phyloP scores from a whole-genome alignment of 805 yeast species.

The Naumovozyma dairenensis region DNA sequence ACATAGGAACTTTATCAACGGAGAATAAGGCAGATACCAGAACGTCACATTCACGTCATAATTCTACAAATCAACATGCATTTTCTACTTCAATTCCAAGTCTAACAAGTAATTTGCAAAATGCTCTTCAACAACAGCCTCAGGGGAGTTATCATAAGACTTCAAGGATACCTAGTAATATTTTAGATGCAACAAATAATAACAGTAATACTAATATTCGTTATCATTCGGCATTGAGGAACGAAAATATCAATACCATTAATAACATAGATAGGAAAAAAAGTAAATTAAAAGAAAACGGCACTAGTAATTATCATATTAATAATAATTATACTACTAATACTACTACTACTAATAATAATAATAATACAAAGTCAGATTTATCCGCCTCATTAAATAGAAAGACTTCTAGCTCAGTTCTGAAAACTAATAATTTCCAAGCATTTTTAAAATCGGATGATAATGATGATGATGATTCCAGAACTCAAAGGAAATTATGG shows the following conservation, averaged over 20 bases:
- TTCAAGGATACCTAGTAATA: no score
- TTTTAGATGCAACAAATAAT: slow-evolving; percentile 2
- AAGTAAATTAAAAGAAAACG: no score
- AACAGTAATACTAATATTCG: neutral
- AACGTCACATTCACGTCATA: no score
- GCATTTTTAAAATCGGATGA: slow-evolving; percentile 33
- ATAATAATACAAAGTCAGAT: neutral
- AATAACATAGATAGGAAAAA: no score
- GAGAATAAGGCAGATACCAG: no score
- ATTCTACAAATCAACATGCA: slow-evolving; percentile 1
- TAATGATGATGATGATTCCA: slow-evolving; percentile 39
- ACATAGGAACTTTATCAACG: no score
- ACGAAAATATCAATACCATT: neutral
- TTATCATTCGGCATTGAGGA: neutral
- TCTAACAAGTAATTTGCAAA: slow-evolving; percentile 23
- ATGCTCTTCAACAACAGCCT: no score
- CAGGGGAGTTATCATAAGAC: no score
- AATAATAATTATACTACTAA: slow-evolving; percentile 2
- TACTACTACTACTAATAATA: neutral
- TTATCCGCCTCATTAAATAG: neutral
- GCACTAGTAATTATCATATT: no score
- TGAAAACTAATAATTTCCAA: slow-evolving; percentile 29
- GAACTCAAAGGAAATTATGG: slow-evolving; percentile 83
- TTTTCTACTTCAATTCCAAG: slow-evolving; percentile 27
- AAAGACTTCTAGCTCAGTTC: neutral